phyloP scores from a whole-genome alignment of 495 filamentous ascomycete genomes.

The Thozetella sp. region DNA sequence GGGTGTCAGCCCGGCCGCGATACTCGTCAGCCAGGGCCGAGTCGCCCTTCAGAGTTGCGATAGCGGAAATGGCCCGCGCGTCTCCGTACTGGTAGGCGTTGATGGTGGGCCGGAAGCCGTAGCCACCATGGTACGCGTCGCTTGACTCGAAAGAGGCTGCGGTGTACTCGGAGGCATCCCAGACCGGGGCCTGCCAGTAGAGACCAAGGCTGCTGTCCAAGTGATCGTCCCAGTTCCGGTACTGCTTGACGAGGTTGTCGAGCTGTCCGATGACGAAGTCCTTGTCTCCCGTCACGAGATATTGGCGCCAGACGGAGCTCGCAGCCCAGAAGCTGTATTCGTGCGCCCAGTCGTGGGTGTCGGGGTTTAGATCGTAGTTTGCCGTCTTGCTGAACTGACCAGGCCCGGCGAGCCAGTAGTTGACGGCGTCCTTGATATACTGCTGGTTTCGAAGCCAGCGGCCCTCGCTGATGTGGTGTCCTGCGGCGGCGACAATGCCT shows the following conservation, averaged over 20 bases:
- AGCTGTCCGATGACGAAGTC: conserved; percentile 3
- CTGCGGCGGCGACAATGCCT: not conserved
- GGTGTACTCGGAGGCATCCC: not conserved
- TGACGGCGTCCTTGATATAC: not conserved
- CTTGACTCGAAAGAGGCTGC: not conserved
- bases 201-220: not conserved
- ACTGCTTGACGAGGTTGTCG: not conserved
- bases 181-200: not conserved
- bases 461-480: not conserved
- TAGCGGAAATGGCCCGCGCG: not conserved
- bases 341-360: not conserved
- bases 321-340: conserved; percentile 2
- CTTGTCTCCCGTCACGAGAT: not conserved
- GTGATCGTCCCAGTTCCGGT: not conserved
- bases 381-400: not conserved
- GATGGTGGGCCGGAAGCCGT: not conserved
- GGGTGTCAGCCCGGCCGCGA: not conserved
- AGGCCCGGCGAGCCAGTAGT: not conserved
- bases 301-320: not conserved
- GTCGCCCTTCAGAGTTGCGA: not conserved
- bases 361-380: not conserved
- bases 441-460: not conserved
- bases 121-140: not conserved
- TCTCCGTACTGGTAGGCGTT: conserved; percentile 2
- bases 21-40: not conserved